Percentiles rank a stretch among this genome's conserved stretches.
phyloP scores from a whole-genome alignment of 2,329 filamentous ascomycete species.

The Aspergillus sp. region DNA sequence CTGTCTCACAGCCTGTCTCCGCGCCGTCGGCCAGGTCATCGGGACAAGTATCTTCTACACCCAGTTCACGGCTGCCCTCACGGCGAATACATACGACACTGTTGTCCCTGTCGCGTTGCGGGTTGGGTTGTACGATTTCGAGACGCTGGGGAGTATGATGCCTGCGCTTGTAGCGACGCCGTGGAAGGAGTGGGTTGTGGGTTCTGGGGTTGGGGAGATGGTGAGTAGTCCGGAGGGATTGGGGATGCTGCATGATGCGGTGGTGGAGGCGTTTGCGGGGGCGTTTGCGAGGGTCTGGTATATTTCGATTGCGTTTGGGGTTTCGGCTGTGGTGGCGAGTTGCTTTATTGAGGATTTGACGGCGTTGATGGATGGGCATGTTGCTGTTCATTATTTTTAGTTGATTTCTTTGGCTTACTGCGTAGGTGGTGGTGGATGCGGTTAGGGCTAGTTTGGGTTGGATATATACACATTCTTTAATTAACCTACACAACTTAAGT shows the following conservation, averaged over 20 bases:
- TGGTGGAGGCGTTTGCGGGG: neutral
- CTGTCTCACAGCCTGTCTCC: conserved; percentile 1
- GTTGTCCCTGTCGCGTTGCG: neutral
- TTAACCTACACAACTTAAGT: too few relatives aligned
- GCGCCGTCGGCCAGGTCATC: conserved; percentile 6
- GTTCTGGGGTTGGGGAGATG: neutral
- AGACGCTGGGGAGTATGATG: neutral
- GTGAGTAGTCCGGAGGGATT: neutral
- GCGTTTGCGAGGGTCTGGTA: conserved; percentile 3
- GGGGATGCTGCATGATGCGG: neutral
- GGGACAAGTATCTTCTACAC: conserved; percentile 7
- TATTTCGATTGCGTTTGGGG: conserved; percentile 7
- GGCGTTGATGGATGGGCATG: conserved; percentile 4
- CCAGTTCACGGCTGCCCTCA: neutral
- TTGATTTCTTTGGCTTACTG: neutral
- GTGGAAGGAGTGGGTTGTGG: neutral
- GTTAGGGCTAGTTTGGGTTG: too few relatives aligned
- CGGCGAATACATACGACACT: neutral
- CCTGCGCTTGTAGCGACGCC: neutral
- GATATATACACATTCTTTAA: too few relatives aligned
- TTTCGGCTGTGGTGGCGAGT: neutral
- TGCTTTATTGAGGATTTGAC: conserved; percentile 3
- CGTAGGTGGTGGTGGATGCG: too few relatives aligned
- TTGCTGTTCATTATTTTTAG: conserved; percentile 4
- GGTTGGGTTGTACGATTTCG: neutral